These are phyloP conservation scores for Sphagnum fallax DNA, from an alignment of 228 moss, liverwort and hornwort species.

Conservation along the genomic window DNA sequence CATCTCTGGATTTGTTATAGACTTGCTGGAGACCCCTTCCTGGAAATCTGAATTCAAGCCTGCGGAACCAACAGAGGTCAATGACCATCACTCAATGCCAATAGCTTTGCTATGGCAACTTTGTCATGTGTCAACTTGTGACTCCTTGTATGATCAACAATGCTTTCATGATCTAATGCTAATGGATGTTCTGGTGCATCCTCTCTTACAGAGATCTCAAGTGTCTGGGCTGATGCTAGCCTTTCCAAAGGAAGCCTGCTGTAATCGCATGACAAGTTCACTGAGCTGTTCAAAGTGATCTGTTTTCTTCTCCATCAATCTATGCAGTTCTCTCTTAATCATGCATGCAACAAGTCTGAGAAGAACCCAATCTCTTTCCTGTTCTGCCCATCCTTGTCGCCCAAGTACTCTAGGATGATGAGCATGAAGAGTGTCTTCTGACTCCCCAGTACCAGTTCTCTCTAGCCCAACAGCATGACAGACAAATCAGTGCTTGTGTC, in stretches of 20 bases:
- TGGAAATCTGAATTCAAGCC: background rate
- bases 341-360: no score
- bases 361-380: no score
- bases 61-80: background rate
- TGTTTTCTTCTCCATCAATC: constrained; percentile 43
- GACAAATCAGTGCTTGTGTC: no score
- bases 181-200: background rate
- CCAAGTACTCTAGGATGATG: no score
- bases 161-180: background rate
- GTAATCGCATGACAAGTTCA: constrained; percentile 44
- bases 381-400: no score
- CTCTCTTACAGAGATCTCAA: background rate
- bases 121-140: constrained; percentile 6
- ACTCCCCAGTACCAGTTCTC: no score
- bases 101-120: constrained; percentile 6
- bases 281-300: constrained; percentile 55
- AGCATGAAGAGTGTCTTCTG: no score
- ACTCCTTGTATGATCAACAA: background rate
- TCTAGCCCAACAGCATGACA: no score
- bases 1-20: constrained; percentile 66
- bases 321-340: constrained; percentile 13
- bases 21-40: constrained; percentile 9
- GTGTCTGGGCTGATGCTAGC: background rate
- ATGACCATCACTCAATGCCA: no score
- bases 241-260: background rate